Percentiles rank a stretch among this genome's conserved stretches.
Evolutionary conservation across 2,329 filamentous ascomycete genomes (phyloP).

Genomic region (Alternaria sp.): DNA sequence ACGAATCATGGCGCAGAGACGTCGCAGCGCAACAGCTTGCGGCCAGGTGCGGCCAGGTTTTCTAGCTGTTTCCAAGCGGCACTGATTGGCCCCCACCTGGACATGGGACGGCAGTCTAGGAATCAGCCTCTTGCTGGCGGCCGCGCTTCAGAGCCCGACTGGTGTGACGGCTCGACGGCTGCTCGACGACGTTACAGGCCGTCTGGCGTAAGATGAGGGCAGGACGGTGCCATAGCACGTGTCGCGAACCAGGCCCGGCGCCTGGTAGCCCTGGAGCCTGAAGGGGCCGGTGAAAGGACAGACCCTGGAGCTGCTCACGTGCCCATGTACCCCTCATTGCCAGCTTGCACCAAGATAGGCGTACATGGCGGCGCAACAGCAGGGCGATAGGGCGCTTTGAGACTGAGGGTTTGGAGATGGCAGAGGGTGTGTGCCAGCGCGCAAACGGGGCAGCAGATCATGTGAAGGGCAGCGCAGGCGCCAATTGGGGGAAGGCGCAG

Average conservation of each 20-base stretch:
- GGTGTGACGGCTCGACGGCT: slow-evolving; percentile 34
- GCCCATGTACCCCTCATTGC: slow-evolving; percentile 19
- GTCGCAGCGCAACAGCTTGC: slow-evolving; percentile 14
- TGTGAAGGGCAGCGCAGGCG: slow-evolving; percentile 23
- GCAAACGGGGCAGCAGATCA: slow-evolving; percentile 17
- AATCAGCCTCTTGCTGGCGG: slow-evolving; percentile 24
- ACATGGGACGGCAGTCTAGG: slow-evolving; percentile 11
- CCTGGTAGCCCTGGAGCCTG: not conserved
- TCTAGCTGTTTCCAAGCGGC: slow-evolving; percentile 41
- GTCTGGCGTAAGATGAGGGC: slow-evolving; percentile 1
- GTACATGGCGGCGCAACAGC: not conserved
- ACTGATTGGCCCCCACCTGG: slow-evolving; percentile 36
- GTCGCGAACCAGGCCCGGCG: slow-evolving; percentile 3
- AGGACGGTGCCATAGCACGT: slow-evolving; percentile 3
- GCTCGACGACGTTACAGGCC: slow-evolving; percentile 4
- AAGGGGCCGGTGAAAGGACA: not conserved
- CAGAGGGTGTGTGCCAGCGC: slow-evolving; percentile 2
- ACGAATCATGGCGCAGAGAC: slow-evolving; percentile 31
- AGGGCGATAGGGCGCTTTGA: not conserved
- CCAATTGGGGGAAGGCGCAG: slow-evolving; percentile 31
- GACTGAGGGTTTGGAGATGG: not conserved
- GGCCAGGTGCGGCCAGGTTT: slow-evolving; percentile 35
- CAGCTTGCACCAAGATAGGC: not conserved
- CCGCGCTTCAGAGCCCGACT: slow-evolving; percentile 28
- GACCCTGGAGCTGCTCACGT: slow-evolving; percentile 19